Evolutionary conservation across 352 stramenopile genomes (phyloP).

Genomic region (Globisporangium rhizosaccharum): DNA sequence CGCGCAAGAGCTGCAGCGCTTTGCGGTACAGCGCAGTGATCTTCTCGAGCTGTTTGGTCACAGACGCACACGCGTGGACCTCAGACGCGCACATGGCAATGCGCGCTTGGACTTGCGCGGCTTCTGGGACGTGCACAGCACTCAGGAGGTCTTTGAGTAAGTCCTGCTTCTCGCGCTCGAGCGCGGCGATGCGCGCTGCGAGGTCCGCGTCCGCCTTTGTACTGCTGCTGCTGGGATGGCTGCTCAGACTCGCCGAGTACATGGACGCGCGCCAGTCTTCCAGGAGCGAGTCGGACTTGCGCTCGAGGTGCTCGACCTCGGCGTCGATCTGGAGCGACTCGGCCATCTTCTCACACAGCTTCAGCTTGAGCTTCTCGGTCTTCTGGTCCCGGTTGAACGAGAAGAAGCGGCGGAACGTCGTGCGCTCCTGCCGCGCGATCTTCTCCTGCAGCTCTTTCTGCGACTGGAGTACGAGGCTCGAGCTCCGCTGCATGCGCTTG

Average conservation of each 20-base stretch:
- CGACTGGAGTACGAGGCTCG: constrained; percentile 31
- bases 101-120: constrained; percentile 59
- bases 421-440: constrained; percentile 61
- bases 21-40: constrained; percentile 51
- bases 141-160: constrained; percentile 40
- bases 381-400: constrained; percentile 44
- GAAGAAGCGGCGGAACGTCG: constrained; percentile 49
- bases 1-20: constrained; percentile 57
- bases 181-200: constrained; percentile 28
- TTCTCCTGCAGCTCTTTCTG: constrained; percentile 64
- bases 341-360: constrained; percentile 48
- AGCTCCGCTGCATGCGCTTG: constrained; percentile 29
- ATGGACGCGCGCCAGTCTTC: constrained; percentile 40
- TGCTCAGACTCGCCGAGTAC: constrained; percentile 11
- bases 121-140: constrained; percentile 43
- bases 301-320: constrained; percentile 52
- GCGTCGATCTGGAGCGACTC: constrained; percentile 44
- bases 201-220: constrained; percentile 16
- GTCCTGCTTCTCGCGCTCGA: constrained; percentile 60
- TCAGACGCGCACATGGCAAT: constrained; percentile 73
- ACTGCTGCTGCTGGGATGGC: constrained; percentile 8
- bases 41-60: constrained; percentile 64
- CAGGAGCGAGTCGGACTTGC: constrained; percentile 42
- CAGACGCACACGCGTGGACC: constrained; percentile 57
- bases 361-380: constrained; percentile 45